These are phyloP conservation scores for Iris pallida DNA, from an alignment of 116 monocot species.

Conservation along the genomic window DNA sequence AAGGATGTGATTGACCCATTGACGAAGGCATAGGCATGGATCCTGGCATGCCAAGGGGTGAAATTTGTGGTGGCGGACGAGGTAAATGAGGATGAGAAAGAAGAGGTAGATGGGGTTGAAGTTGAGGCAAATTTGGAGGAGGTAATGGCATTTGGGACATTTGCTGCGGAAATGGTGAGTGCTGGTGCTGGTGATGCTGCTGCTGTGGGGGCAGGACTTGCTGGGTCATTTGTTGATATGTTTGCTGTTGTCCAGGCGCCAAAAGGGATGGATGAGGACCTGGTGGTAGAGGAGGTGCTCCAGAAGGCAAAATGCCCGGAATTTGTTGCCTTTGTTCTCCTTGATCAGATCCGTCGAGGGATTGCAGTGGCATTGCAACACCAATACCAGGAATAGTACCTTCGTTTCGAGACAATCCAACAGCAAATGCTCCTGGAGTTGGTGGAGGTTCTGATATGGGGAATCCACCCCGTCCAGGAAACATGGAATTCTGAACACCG, in stretches of 20 bases:
- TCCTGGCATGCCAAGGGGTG: slow-evolving; percentile 32
- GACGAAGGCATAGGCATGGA: slow-evolving; percentile 42
- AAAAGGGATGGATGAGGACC: slow-evolving; percentile 96
- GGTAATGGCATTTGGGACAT: slow-evolving; percentile 42
- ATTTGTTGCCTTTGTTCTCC: slow-evolving; percentile 64
- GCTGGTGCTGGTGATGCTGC: slow-evolving; percentile 62
- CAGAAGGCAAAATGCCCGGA: slow-evolving; percentile 41
- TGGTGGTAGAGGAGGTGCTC: slow-evolving; percentile 90
- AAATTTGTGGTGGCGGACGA: no score
- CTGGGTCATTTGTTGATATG: slow-evolving; percentile 51
- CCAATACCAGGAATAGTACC: slow-evolving; percentile 93
- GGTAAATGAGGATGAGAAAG: no score
- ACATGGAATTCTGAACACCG: slow-evolving; percentile 51
- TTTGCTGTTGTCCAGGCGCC: slow-evolving; percentile 64
- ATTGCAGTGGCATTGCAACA: slow-evolving; percentile 66
- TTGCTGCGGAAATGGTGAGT: slow-evolving; percentile 58
- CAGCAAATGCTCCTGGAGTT: slow-evolving; percentile 79
- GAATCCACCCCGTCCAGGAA: slow-evolving; percentile 51
- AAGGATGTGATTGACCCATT: slow-evolving; percentile 28
- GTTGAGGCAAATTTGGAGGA: slow-evolving; percentile 50
- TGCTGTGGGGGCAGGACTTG: slow-evolving; percentile 36
- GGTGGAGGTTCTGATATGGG: slow-evolving; percentile 48
- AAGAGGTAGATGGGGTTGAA: slow-evolving; percentile 5
- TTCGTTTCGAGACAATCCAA: slow-evolving; percentile 72
- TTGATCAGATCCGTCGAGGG: slow-evolving; percentile 71